A percentile compares a stretch with the other conserved stretches of the same genome.
Conservation (phyloP, 2,329 filamentous ascomycete genomes). For the Sporothrix schenckii region DNA sequence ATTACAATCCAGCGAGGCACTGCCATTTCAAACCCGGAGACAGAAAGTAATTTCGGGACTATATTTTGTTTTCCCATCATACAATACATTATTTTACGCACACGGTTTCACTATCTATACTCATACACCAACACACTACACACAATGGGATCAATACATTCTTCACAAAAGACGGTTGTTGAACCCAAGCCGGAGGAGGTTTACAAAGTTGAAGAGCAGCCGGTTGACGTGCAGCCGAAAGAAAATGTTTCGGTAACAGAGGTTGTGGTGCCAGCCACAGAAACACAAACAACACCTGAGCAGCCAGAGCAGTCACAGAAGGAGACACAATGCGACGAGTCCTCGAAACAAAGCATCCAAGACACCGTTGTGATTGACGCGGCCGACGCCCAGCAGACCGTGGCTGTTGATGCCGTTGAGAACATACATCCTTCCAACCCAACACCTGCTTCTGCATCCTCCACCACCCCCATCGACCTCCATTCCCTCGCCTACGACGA, state of each 20-base stretch:
- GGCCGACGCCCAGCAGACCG: background rate
- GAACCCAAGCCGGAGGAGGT: background rate
- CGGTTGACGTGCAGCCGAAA: background rate
- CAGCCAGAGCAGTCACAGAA: background rate
- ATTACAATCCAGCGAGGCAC: background rate
- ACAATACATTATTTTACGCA: no score
- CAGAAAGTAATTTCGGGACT: no score
- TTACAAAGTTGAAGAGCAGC: background rate
- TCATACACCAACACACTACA: background rate
- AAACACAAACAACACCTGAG: background rate
- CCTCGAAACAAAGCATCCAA: background rate
- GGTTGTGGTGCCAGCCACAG: background rate
- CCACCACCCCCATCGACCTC: conserved; percentile 13
- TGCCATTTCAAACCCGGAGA: background rate
- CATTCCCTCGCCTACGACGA: conserved; percentile 44
- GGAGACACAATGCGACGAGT: background rate
- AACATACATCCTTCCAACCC: background rate
- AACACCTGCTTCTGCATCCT: background rate
- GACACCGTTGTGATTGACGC: background rate
- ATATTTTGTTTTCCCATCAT: no score
- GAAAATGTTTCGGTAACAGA: background rate
- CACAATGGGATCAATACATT: conserved; percentile 17
- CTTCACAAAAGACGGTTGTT: background rate
- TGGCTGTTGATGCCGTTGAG: background rate
- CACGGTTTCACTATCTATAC: no score